Evolutionary conservation across 1,139 yeast species (phyloP).

Genomic region (Sugiyamaella japonica): DNA sequence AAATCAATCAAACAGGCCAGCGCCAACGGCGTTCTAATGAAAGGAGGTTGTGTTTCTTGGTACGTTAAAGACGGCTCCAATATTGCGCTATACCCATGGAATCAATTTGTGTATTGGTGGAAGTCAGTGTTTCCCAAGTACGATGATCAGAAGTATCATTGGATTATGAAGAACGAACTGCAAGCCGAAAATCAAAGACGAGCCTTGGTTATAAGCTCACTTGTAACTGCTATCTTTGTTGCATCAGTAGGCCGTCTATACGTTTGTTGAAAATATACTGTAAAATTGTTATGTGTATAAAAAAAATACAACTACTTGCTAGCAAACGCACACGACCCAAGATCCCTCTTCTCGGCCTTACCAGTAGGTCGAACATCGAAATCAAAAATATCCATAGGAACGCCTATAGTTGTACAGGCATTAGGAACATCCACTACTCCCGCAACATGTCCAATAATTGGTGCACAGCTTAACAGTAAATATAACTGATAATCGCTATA

Average conservation of each 20-base stretch:
- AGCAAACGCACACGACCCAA: conserved; percentile 44
- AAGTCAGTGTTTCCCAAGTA: conserved; percentile 9
- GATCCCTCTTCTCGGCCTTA: conserved; percentile 24
- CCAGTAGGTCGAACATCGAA: conserved; percentile 49
- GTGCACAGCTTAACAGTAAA: conserved; percentile 48
- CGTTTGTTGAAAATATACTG: not conserved
- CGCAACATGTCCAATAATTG: conserved; percentile 53
- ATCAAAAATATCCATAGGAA: conserved; percentile 54
- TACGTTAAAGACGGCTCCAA: conserved; percentile 23
- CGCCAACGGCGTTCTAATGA: conserved; percentile 12
- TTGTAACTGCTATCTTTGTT: not conserved
- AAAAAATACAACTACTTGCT: not conserved
- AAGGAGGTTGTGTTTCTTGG: conserved; percentile 19
- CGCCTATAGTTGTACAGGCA: conserved; percentile 52
- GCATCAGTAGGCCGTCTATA: conserved; percentile 3
- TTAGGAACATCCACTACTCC: conserved; percentile 55
- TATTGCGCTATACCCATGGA: conserved; percentile 23
- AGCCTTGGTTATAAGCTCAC: not conserved
- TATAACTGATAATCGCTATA: conserved; percentile 53
- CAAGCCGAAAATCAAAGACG: not conserved
- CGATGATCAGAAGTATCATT: conserved; percentile 9
- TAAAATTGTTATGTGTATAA: not conserved
- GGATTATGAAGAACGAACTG: conserved; percentile 7
- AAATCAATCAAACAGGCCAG: conserved; percentile 17
- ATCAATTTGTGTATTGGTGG: conserved; percentile 17